Evolutionary conservation across 2,329 filamentous ascomycete genomes (phyloP), one percentile per base, ranked within the genome.

Genomic region (Fusarium setosum): DNA sequence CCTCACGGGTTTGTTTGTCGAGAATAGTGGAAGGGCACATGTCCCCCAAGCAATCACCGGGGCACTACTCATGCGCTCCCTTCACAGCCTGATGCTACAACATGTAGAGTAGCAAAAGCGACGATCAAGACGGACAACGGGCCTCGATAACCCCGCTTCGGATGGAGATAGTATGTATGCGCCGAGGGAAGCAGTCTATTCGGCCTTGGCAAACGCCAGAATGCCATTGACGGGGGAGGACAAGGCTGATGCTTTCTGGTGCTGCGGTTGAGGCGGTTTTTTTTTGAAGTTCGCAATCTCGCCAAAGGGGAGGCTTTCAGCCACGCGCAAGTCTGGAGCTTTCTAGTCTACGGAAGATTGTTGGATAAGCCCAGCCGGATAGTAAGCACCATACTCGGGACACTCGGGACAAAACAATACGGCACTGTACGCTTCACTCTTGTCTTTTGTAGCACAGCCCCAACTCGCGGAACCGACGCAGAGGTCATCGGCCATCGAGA

Each of bases 391-490:
- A 40, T 60, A 26, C 55, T 54, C 26, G 26, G 26, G 26, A 29
- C 26, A 8, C 12, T 29, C 26, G 26, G 26, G 26, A 12, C 12
- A 12, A 12, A 8, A 29, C 9, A 29, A 29, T 9, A 29, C 26
- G 26, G 26, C 26, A 12, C 9, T 8, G 12, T 29, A 29, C 5
- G 26, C 26, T 29, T 29, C 26, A n/a, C 26, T 29, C 6, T 29
- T 12, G 26, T 8, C 9, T 29, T 29, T 29, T 12, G 26, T 59
- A 63, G 61, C 63, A 65, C 63, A 65, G 63, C 63, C 63, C 63
- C 63, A 12, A 35, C n/a, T 7, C 32, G 7, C 7, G 18, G 11
- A 40, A 40, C 8, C n/a, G 37, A 40, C 26, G 12, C 26, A 51
- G 42, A 60, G 37, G 60, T 49, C 59, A 63, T 63, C 44, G 54